Evolutionary conservation across 371 early-diverging fungal species (phyloP), one percentile per base, ranked within the genome.

Genomic region (Nematocida displodere): DNA sequence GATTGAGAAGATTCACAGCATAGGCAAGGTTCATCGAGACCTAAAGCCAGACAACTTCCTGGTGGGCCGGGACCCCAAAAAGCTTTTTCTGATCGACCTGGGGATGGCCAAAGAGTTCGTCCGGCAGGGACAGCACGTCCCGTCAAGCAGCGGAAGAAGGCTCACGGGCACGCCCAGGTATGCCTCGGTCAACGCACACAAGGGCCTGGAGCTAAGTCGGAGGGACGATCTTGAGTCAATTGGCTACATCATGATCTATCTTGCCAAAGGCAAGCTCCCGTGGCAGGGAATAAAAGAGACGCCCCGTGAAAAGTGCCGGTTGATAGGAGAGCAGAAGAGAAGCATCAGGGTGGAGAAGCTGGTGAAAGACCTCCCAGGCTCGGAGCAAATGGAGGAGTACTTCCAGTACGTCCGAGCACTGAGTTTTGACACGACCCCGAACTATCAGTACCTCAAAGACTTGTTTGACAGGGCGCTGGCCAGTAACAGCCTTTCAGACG

Each of bases 321-420:
- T 91, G 58, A 98, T 99, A 81, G 91, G 92, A 91, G 94, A 97
- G 79, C 94, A 91, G 88, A 99, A 99, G 85, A 91, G 92, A 91
- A 91, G 90, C 2, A 94, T 95, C 15, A 89, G 93, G 8, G 89
- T 94, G 0, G 92, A 94, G 67, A 86, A 90, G 61, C 86, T 99
- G n/a, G 95, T 96, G 85, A 88, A 61, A 47, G 91, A 92, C 13
- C 90, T 91, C 80, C 97, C 96, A 7, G 88, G 88, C 77, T 95
- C 94, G 83, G 92, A 95, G 81, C 88, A 91, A 47, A 50, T 76
- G 8, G 36, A 39, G 7, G 89, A 91, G 55, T 99, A 93, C 83
- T 88, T 97, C 80, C 92, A 92, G 84, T 97, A 99, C 82, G 89
- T 92, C 40, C 89, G 94, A 33, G 89, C 90, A 34, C 86, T 97